Percentiles rank a stretch among this genome's conserved stretches.
phyloP scores from a whole-genome alignment of 23 red algal genomes.

The Gracilaria gracilis region DNA sequence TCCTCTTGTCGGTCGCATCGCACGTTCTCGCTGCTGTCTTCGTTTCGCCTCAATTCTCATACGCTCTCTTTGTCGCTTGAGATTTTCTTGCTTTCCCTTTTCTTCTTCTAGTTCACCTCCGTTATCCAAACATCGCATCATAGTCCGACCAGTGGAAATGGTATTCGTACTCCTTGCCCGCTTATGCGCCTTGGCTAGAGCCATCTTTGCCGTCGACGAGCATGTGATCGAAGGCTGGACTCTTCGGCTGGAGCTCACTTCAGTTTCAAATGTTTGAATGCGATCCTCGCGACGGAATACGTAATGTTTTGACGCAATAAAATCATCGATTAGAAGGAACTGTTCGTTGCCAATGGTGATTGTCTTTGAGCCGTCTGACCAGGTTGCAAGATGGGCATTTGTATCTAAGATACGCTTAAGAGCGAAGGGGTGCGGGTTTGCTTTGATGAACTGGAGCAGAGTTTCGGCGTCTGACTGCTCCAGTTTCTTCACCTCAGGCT shows the following conservation, averaged over 20 bases:
- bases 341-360: slow-evolving; percentile 58
- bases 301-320: slow-evolving; percentile 54
- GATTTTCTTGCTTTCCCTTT: slow-evolving; percentile 53
- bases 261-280: slow-evolving; percentile 55
- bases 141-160: slow-evolving; percentile 34
- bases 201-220: slow-evolving; percentile 44
- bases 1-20: slow-evolving; percentile 31
- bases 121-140: slow-evolving; percentile 66
- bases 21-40: slow-evolving; percentile 50
- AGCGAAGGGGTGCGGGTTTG: slow-evolving; percentile 33
- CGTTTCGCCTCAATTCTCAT: slow-evolving; percentile 49
- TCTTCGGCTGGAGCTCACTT: slow-evolving; percentile 24
- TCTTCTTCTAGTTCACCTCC: slow-evolving; percentile 48
- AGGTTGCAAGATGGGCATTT: slow-evolving; percentile 64
- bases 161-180: slow-evolving; percentile 25
- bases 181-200: slow-evolving; percentile 43
- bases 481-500: slow-evolving; percentile 3
- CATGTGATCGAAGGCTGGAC: slow-evolving; percentile 54
- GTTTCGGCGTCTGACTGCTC: slow-evolving; percentile 21
- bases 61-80: slow-evolving; percentile 46
- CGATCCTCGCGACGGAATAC: slow-evolving; percentile 60
- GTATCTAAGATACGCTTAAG: slow-evolving; percentile 39
- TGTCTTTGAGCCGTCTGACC: slow-evolving; percentile 71
- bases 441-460: slow-evolving; percentile 20
- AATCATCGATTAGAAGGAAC: slow-evolving; percentile 70